Percentiles rank a stretch among this genome's conserved stretches.
Conservation (phyloP, 2,329 filamentous ascomycete genomes). For the Graphilbum sp. region DNA sequence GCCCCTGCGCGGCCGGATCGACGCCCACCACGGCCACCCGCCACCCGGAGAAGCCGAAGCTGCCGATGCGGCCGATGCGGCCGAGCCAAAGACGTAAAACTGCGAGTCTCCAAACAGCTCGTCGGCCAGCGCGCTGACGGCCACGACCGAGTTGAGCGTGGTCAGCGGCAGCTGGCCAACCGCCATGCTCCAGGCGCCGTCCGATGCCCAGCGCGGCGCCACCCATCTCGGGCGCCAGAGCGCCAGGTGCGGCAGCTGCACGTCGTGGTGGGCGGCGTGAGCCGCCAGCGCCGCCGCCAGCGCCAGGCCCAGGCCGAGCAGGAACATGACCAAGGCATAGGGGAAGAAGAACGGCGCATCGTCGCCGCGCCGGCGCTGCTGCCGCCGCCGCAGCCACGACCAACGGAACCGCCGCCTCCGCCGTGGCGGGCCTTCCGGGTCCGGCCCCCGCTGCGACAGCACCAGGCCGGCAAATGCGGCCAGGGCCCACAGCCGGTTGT, state of each 20-base stretch:
- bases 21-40: no score
- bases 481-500: conserved; percentile 68
- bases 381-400: neutral
- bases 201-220: conserved; percentile 22
- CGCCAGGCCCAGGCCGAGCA: conserved; percentile 50
- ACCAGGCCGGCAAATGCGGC: conserved; percentile 57
- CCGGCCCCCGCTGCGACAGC: conserved; percentile 43
- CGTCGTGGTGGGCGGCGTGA: conserved; percentile 10
- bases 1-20: neutral
- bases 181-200: conserved; percentile 37
- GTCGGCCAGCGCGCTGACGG: conserved; percentile 60
- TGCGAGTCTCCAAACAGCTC: conserved; percentile 52
- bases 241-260: conserved; percentile 31
- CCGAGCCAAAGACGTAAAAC: conserved; percentile 19
- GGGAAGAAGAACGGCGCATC: conserved; percentile 34
- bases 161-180: conserved; percentile 83
- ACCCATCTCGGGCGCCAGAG: conserved; percentile 43
- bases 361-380: neutral
- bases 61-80: no score
- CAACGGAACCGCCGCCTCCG: neutral
- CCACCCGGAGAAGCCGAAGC: no score
- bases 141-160: conserved; percentile 82
- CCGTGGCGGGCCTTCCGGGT: conserved; percentile 8
- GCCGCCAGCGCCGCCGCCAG: conserved; percentile 18
- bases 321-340: conserved; percentile 60